These are phyloP conservation scores for Chaetomidium leptoderma DNA, from an alignment of 495 filamentous ascomycete genomes.

Conservation along the genomic window DNA sequence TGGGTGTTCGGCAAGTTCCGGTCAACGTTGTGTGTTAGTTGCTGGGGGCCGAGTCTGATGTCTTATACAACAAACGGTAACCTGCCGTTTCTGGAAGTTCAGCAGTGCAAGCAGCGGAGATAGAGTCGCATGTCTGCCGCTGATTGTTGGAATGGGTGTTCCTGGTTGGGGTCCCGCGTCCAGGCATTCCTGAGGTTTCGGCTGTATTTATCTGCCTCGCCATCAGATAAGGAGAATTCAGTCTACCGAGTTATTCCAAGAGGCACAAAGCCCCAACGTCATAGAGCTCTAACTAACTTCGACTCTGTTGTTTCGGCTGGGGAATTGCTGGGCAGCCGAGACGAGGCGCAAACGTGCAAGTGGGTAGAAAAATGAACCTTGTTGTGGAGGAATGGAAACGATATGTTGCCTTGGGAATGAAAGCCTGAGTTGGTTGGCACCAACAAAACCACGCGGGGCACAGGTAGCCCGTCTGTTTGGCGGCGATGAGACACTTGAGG, in stretches of 20 bases:
- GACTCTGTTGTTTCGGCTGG: neutral
- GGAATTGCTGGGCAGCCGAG: neutral
- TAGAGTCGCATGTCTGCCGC: neutral
- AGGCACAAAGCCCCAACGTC: no score
- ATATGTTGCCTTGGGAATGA: neutral
- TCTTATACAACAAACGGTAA: neutral
- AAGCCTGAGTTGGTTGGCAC: neutral
- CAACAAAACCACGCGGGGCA: neutral
- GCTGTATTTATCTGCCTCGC: neutral
- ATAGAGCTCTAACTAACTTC: no score
- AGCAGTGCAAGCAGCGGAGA: neutral
- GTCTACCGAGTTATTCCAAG: no score
- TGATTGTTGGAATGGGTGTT: no score
- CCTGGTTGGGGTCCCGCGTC: neutral
- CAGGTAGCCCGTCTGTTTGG: neutral
- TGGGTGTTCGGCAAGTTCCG: conserved; percentile 3
- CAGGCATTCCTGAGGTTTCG: neutral
- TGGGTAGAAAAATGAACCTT: neutral
- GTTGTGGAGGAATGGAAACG: neutral
- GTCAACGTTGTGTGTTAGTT: neutral
- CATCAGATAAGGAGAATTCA: no score
- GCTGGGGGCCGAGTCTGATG: neutral
- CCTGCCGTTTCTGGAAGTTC: neutral
- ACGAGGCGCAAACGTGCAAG: neutral
- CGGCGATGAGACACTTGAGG: neutral